Conservation (phyloP, 2,329 filamentous ascomycete species). For the Geosmithia flava region DNA sequence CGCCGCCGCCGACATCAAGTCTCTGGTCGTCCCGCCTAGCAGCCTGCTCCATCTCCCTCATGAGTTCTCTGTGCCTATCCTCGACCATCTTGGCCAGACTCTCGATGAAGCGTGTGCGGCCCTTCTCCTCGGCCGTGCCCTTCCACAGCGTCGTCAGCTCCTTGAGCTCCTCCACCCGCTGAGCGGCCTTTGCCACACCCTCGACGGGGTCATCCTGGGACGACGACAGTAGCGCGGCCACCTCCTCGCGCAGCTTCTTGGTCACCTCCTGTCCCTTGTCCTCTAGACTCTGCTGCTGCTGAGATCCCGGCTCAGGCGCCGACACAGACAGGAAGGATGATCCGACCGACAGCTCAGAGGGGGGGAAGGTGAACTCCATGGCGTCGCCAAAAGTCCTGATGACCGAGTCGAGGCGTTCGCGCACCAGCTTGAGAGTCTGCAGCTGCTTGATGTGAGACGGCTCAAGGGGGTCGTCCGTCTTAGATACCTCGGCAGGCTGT, state of each 20-base stretch:
- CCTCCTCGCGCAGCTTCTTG: slow-evolving; percentile 56
- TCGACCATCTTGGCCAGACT: slow-evolving; percentile 71
- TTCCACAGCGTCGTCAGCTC: slow-evolving; percentile 76
- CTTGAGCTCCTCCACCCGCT: slow-evolving; percentile 65
- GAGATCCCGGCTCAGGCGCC: slow-evolving; percentile 58
- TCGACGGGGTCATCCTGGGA: slow-evolving; percentile 42
- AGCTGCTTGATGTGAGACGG: slow-evolving; percentile 65
- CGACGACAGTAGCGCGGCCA: slow-evolving; percentile 50
- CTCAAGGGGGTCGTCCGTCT: slow-evolving; percentile 19
- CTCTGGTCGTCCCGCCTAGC: slow-evolving; percentile 19
- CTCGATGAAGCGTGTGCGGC: slow-evolving; percentile 70
- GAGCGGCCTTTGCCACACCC: slow-evolving; percentile 62
- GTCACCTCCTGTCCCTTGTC: slow-evolving; percentile 80
- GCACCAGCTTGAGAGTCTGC: slow-evolving; percentile 71
- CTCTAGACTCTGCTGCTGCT: slow-evolving; percentile 55
- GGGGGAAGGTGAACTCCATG: slow-evolving; percentile 89
- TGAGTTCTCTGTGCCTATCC: slow-evolving; percentile 47
- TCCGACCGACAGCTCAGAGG: slow-evolving; percentile 71
- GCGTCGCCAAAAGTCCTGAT: slow-evolving; percentile 88
- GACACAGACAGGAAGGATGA: slow-evolving; percentile 87
- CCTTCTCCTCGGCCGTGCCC: slow-evolving; percentile 90
- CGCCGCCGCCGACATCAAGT: slow-evolving; percentile 9
- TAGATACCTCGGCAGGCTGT: slow-evolving; percentile 1
- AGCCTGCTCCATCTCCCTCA: slow-evolving; percentile 36
- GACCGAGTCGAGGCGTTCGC: slow-evolving; percentile 73